phyloP scores from a whole-genome alignment of 2,329 filamentous ascomycete species.

The Aspergillus quadrilineatus region DNA sequence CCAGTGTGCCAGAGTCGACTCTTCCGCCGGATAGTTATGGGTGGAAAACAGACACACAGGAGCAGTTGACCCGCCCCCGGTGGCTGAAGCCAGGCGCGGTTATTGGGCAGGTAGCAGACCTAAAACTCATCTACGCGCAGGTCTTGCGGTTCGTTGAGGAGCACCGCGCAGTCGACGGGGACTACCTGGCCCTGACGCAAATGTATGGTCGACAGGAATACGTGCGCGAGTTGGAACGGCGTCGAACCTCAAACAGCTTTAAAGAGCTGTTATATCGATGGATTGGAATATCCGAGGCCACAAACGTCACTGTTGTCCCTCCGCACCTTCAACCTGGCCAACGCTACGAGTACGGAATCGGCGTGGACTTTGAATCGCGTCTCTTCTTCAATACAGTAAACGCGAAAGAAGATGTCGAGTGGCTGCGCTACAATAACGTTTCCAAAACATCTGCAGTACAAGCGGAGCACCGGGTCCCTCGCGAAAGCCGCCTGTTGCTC shows the following conservation, averaged over 20 bases:
- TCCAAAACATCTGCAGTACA: conserved; percentile 37
- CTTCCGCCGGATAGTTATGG: conserved; percentile 53
- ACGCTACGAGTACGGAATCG: conserved; percentile 53
- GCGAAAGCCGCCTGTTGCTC: conserved; percentile 39
- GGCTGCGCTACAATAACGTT: conserved; percentile 42
- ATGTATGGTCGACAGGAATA: conserved; percentile 57
- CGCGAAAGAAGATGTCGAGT: conserved; percentile 42
- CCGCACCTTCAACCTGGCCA: conserved; percentile 36
- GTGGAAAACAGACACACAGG: conserved; percentile 42
- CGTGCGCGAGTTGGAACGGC: conserved; percentile 45
- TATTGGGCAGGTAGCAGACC: conserved; percentile 53
- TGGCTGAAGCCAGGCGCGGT: conserved; percentile 51
- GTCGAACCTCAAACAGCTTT: conserved; percentile 32
- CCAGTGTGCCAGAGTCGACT: conserved; percentile 52
- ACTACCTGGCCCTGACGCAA: conserved; percentile 51
- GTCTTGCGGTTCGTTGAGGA: conserved; percentile 41
- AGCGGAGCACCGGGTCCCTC: conserved; percentile 36
- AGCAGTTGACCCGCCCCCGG: conserved; percentile 44
- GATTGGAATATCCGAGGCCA: conserved; percentile 39
- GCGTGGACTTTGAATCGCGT: conserved; percentile 53
- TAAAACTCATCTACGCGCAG: conserved; percentile 48
- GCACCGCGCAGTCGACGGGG: conserved; percentile 33
- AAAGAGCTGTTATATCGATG: conserved; percentile 40
- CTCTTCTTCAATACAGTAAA: conserved; percentile 50
- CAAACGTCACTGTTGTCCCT: conserved; percentile 38